Base-by-base conservation (phyloP, 495 filamentous ascomycete genomes). In the Rhypophila decipiens region DNA sequence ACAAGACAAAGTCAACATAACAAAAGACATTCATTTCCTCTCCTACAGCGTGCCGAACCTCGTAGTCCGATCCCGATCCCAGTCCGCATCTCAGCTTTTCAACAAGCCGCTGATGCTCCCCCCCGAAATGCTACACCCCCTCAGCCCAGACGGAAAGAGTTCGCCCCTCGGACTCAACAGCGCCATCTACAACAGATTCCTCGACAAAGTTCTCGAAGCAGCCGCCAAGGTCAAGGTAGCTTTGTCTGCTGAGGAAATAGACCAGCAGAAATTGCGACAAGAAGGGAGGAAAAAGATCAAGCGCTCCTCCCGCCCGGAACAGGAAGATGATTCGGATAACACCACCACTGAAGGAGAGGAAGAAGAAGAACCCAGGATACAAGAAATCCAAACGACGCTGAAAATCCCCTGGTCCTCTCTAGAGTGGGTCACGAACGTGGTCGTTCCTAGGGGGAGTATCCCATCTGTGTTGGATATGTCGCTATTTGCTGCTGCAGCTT, bases 371-470 rank as follows among this genome's bases (percentile, higher is more conserved):
- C 18, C 9, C 15, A 43, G 23, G 49, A 36, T 4, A 38, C 35
- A 20, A 19, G 5, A 1, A 20, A 44, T 24, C 39, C 29, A 23
- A 18, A 33, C 5, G n/a, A 23, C 11, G 13, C 15, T 13, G 7
- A 39, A 5, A 17, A 19, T 46, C 2, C 29, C 13, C 31, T 52
- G 44, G 43, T 34, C 37, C 5, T 20, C 19, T 3, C 17, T 52
- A 15, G 36, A 20, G 20, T 35, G 46, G 4, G 15, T 41, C 1
- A 52, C 49, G 9, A 52, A 52, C 44, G 21, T 47, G 5, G 43
- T 18, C 21, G 49, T 47, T 24, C 49, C 49, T 8, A 23, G 49
- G 3, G 42, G 37, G 11, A 52, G 44, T 21, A 43, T 52, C 19
- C 42, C 49, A 13, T 24, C 49, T 7, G 38, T 52, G 7, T 18